phyloP scores from a whole-genome alignment of 441 rosid species.

The Arabidopsis lyrata region DNA sequence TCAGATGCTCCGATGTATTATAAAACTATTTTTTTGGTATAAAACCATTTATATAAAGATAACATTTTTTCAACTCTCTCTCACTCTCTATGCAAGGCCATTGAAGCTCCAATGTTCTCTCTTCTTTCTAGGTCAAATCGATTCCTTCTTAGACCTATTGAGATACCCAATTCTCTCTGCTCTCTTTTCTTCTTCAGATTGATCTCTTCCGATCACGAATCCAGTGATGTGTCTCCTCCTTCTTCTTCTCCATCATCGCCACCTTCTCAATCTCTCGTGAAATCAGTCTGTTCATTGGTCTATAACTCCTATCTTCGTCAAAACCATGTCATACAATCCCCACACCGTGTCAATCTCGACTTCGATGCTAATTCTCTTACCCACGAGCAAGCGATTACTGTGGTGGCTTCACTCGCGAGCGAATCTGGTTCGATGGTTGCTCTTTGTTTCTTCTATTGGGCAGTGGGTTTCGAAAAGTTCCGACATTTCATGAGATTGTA shows the following conservation, averaged over 20 bases:
- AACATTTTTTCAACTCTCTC: not conserved
- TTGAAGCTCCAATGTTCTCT: constrained; percentile 46
- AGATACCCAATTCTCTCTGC: constrained; percentile 32
- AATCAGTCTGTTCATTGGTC: constrained; percentile 62
- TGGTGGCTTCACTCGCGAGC: constrained; percentile 75
- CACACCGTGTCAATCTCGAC: constrained; percentile 53
- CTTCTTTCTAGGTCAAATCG: constrained; percentile 48
- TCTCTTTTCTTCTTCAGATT: constrained; percentile 42
- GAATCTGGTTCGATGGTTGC: constrained; percentile 90
- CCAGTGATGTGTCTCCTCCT: not conserved
- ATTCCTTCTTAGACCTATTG: constrained; percentile 40
- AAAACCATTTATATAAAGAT: constrained; percentile 18
- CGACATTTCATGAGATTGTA: constrained; percentile 84
- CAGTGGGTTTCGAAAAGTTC: constrained; percentile 58
- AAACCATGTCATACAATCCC: constrained; percentile 44
- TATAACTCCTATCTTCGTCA: constrained; percentile 59
- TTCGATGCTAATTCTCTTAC: constrained; percentile 58
- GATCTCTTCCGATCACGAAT: constrained; percentile 33
- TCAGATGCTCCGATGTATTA: constrained; percentile 74
- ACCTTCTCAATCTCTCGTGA: constrained; percentile 53
- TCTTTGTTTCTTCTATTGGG: constrained; percentile 82
- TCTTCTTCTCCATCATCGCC: constrained; percentile 39
- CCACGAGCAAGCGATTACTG: constrained; percentile 73
- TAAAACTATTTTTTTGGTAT: constrained; percentile 42
- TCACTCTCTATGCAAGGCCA: not conserved